A percentile compares a stretch with the other conserved stretches of the same genome.
Conservation (phyloP, 495 filamentous ascomycete species). For the Hypoxylon perforatum region DNA sequence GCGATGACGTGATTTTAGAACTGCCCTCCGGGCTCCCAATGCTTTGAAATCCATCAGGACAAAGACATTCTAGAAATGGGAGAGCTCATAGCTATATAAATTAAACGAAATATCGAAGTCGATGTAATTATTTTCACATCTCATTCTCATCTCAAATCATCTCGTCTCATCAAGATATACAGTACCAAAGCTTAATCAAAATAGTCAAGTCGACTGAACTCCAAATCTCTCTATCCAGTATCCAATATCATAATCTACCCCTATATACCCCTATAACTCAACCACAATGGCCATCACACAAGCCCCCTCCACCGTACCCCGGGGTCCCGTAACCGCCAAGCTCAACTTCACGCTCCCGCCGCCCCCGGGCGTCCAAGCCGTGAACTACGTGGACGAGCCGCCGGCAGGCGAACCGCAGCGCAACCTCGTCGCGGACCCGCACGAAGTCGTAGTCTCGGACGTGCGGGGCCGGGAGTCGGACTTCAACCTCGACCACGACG, state of each 20-base stretch:
- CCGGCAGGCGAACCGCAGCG: conserved; percentile 68
- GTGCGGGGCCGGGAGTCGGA: conserved; percentile 71
- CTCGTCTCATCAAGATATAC: too few species aligned
- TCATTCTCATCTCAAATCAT: too few species aligned
- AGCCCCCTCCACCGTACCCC: conserved; percentile 59
- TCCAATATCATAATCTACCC: conserved; percentile 14
- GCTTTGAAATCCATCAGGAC: conserved; percentile 32
- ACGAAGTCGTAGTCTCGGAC: conserved; percentile 69
- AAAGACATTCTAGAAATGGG: not conserved
- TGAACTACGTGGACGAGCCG: conserved; percentile 74
- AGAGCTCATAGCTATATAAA: conserved; percentile 32
- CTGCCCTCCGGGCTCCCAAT: conserved; percentile 8
- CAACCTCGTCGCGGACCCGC: conserved; percentile 65
- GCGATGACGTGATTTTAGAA: conserved; percentile 28
- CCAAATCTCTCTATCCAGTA: conserved; percentile 3
- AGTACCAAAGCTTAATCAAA: too few species aligned
- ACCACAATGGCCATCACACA: conserved; percentile 49
- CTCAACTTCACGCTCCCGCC: conserved; percentile 78
- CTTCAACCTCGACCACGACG: conserved; percentile 77
- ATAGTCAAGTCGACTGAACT: not conserved
- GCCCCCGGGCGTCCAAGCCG: conserved; percentile 70
- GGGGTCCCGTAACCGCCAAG: conserved; percentile 71
- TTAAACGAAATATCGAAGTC: conserved; percentile 24
- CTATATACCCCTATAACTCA: not conserved
- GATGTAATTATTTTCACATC: too few species aligned